Evolutionary conservation across 495 filamentous ascomycete genomes (phyloP).

Genomic region (Penicillium ochrochloron): DNA sequence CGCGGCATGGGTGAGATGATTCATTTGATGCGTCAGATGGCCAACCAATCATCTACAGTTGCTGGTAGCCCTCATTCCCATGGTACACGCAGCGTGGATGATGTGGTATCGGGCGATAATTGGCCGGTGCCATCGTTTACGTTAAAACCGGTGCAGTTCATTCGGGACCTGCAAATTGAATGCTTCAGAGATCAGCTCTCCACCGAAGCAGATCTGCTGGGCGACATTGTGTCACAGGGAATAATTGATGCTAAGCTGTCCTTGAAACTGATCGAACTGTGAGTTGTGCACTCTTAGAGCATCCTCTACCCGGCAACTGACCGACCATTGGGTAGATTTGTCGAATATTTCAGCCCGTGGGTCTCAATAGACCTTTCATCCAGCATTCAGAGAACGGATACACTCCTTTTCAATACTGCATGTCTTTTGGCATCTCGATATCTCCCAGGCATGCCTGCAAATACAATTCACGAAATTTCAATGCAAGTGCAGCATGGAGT

Average conservation of each 20-base stretch:
- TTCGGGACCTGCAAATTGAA: conserved; percentile 43
- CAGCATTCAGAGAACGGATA: conserved; percentile 36
- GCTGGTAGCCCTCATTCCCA: conserved; percentile 26
- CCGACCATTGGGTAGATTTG: conserved; percentile 30
- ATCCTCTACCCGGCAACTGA: not conserved
- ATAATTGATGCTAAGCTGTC: conserved; percentile 44
- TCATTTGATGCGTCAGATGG: conserved; percentile 44
- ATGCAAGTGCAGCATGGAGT: conserved; percentile 43
- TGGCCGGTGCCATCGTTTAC: conserved; percentile 28
- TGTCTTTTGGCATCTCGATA: conserved; percentile 48
- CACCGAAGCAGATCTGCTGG: conserved; percentile 31
- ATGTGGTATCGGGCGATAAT: conserved; percentile 25
- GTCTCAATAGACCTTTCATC: conserved; percentile 41
- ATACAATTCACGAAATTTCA: conserved; percentile 39
- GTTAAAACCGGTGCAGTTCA: conserved; percentile 43
- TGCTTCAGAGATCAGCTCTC: conserved; percentile 37
- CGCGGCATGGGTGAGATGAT: conserved; percentile 48
- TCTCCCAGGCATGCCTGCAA: conserved; percentile 39
- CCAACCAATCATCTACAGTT: conserved; percentile 32
- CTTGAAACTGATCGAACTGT: conserved; percentile 45
- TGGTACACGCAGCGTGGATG: conserved; percentile 34
- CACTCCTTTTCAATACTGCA: conserved; percentile 46
- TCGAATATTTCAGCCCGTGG: conserved; percentile 44
- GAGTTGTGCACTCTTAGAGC: conserved; percentile 10
- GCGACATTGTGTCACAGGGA: conserved; percentile 38